Conservation (phyloP, 1,284 basidiomycete species). For the Sporisorium exsertum region DNA sequence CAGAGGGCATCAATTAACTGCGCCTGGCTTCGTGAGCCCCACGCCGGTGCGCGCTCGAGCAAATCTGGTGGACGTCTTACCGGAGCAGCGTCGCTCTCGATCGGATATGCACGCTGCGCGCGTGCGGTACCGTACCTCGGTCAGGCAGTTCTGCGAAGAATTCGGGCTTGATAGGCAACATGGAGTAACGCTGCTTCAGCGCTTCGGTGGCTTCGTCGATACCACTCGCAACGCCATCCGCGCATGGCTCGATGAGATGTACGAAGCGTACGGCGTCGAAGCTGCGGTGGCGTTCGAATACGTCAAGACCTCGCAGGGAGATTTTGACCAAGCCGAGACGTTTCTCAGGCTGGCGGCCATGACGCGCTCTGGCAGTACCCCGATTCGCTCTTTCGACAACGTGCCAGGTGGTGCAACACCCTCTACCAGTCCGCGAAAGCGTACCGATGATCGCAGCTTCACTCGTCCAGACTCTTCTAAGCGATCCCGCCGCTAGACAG, state of each 20-base stretch:
- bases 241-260: constrained; percentile 25
- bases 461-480: constrained; percentile 12
- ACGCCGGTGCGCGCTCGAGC: background rate
- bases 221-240: constrained; percentile 20
- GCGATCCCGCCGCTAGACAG: constrained; percentile 10
- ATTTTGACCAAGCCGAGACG: constrained; percentile 34
- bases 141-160: constrained; percentile 21
- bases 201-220: constrained; percentile 22
- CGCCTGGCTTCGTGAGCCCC: background rate
- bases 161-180: constrained; percentile 22
- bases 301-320: constrained; percentile 39
- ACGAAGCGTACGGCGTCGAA: constrained; percentile 23
- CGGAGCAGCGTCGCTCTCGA: background rate
- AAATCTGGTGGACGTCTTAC: background rate
- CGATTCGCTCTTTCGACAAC: background rate
- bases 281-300: constrained; percentile 33
- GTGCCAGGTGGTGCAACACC: constrained; percentile 4
- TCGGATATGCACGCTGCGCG: constrained; percentile 22
- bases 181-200: constrained; percentile 15
- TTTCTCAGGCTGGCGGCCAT: constrained; percentile 26
- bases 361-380: constrained; percentile 13
- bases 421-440: constrained; percentile 26
- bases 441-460: constrained; percentile 10
- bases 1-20: background rate
- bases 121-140: constrained; percentile 22